Percentiles rank a stretch among this genome's conserved stretches.
These are phyloP conservation scores for Fusarium tanahbumbuense DNA, from an alignment of 2,329 filamentous ascomycete species.

Conservation along the genomic window DNA sequence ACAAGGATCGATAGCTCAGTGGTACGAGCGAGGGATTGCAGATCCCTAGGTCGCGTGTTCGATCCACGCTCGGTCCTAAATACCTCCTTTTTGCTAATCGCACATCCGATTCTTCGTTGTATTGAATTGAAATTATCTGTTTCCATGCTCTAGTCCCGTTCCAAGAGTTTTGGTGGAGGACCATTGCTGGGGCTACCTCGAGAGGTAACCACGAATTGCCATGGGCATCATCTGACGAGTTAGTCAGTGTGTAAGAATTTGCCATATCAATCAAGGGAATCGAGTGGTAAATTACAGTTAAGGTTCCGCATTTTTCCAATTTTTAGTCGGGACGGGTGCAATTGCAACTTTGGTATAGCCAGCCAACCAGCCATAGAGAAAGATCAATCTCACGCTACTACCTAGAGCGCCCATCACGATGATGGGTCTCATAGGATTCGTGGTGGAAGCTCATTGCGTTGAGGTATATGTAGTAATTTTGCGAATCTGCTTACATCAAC, in stretches of 20 bases:
- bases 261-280: too few relatives aligned
- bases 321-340: too few relatives aligned
- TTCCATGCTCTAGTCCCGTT: fast-evolving
- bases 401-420: not conserved
- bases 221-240: too few relatives aligned
- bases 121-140: not conserved
- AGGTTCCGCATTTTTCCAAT: too few relatives aligned
- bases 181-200: not conserved
- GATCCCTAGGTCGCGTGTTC: slow-evolving; percentile 10
- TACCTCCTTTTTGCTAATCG: not conserved
- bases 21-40: slow-evolving; percentile 13
- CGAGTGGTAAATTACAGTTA: too few relatives aligned
- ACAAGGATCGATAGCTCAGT: slow-evolving; percentile 14
- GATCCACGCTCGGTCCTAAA: slow-evolving; percentile 6
- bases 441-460: too few relatives aligned
- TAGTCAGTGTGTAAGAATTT: too few relatives aligned
- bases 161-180: not conserved
- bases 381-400: not conserved
- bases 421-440: not conserved
- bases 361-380: not conserved
- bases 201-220: too few relatives aligned
- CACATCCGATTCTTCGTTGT: too few relatives aligned
- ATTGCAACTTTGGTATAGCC: too few relatives aligned
- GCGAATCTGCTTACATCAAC: fast-evolving
- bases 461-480: fast-evolving